phyloP scores from a whole-genome alignment of 169 alveolate species.

The Plasmodium sp. region DNA sequence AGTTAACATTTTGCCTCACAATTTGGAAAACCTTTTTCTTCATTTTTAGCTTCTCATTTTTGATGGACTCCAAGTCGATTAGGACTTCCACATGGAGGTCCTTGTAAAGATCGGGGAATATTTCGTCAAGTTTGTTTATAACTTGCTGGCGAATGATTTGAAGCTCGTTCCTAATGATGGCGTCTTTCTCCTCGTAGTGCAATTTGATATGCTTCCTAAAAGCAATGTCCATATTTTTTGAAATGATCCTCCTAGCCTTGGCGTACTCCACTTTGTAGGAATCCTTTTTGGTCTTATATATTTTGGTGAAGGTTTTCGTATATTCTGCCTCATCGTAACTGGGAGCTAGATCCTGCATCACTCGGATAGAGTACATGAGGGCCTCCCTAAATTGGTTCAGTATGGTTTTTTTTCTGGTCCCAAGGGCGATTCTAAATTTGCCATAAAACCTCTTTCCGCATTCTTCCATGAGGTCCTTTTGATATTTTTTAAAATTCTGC shows the following conservation, averaged over 20 bases:
- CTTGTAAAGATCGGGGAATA: not conserved
- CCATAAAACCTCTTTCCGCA: constrained; percentile 9
- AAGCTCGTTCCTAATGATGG: not conserved
- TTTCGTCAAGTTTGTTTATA: not conserved
- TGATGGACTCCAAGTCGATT: not conserved
- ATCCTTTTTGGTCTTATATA: constrained; percentile 1
- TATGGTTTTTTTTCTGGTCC: not conserved
- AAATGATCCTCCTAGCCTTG: constrained; percentile 8
- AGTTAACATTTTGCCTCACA: not conserved
- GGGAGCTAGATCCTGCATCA: constrained; percentile 31
- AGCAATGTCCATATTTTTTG: not conserved
- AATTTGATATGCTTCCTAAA: not conserved
- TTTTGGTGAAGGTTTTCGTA: not conserved
- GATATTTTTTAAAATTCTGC: not conserved
- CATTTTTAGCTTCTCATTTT: not conserved
- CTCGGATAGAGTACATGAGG: not conserved
- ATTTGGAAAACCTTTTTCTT: not conserved
- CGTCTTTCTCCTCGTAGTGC: not conserved
- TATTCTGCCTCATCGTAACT: constrained; percentile 13
- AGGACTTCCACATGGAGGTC: not conserved
- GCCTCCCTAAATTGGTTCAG: constrained; percentile 12
- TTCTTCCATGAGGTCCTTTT: not conserved
- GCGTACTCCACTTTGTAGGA: not conserved
- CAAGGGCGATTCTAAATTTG: constrained; percentile 28
- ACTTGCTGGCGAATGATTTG: constrained; percentile 7